Base-by-base conservation (phyloP, 257 asterid genomes). In the Apocynum venetum region DNA sequence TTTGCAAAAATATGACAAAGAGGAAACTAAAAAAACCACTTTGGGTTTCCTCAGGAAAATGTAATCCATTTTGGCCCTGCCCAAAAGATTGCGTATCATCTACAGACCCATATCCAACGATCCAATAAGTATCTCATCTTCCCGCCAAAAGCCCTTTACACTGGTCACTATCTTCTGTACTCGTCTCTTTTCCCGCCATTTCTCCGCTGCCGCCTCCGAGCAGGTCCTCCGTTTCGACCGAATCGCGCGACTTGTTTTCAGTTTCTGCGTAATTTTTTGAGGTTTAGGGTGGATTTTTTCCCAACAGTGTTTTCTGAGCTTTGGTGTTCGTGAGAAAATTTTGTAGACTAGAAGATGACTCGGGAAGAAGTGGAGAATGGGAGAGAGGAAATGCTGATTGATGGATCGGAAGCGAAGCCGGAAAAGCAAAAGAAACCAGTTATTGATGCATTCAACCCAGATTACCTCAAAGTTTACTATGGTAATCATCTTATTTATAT, bases 381-480 rank as follows among this genome's bases (percentile, higher is more conserved):
- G 73, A 73, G 83, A 44, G 92, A 87, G 17, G 89, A 88, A 79
- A 90, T 93, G 97, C 67, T 52, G 76, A 89, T 92, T 48, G 96
- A 92, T 66, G 88, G 88, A 71, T 78, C 61, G 36, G 90, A 80
- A 77, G 60, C 83, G 17, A 83, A 65, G 36, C 71, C 69, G 43
- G 79, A 48, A 51, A 80, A 77, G 82, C 81, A 81, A 36, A 81
- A 70, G 13, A 75, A 56, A 57, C 84, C 82, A 36, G 72, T 81
- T 63, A 88, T 85, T 13, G 93, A 91, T 57, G 92, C 78, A 70
- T 90, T 95, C 88, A 87, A 91, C 66, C 76, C 84, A 48, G 82
- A 93, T 84, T 91, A 88, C 83, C 94, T 95, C 86, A 90, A 85
- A 84, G 72, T 80, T 78, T 95, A 93, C 56, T 95, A 95, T 41